A percentile compares a stretch with the other conserved stretches of the same genome.
These are phyloP conservation scores for Phycomyces blakesleeanus DNA, from an alignment of 192 early-diverging fungal genomes.

Conservation along the genomic window DNA sequence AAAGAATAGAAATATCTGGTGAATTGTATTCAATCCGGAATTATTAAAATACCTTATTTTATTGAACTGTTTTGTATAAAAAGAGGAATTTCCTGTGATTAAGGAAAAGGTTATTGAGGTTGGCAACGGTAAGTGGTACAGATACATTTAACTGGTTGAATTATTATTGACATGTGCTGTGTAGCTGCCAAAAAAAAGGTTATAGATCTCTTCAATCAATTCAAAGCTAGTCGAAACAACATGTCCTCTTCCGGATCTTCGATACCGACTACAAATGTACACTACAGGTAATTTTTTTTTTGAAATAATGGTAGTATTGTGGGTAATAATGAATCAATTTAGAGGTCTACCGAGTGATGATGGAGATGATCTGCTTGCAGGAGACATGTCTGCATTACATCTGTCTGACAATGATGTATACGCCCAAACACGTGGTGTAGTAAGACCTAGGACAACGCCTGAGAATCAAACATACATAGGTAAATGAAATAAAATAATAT, in stretches of 20 bases:
- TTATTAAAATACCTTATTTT: too few relatives aligned
- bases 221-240: slow-evolving; percentile 33
- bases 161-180: not conserved
- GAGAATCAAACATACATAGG: not conserved
- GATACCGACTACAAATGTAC: slow-evolving; percentile 18
- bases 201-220: slow-evolving; percentile 49
- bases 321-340: not conserved
- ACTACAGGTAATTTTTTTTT: slow-evolving; percentile 17
- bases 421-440: slow-evolving; percentile 15
- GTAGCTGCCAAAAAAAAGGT: slow-evolving; percentile 59
- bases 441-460: not conserved
- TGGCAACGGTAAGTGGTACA: slow-evolving; percentile 44
- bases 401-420: slow-evolving; percentile 38
- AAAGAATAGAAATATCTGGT: too few relatives aligned
- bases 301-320: not conserved
- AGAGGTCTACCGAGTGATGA: slow-evolving; percentile 30
- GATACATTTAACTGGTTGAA: not conserved
- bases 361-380: slow-evolving; percentile 32
- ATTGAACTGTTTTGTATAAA: too few relatives aligned
- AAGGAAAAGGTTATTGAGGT: slow-evolving; percentile 54
- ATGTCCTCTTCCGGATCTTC: slow-evolving; percentile 11
- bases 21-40: too few relatives aligned
- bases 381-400: slow-evolving; percentile 34
- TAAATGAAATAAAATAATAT: not conserved
- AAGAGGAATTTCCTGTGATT: slow-evolving; percentile 54